These are phyloP conservation scores for Hylodesmum podocarpum DNA, from an alignment of 306 rosid genomes.

Conservation along the genomic window DNA sequence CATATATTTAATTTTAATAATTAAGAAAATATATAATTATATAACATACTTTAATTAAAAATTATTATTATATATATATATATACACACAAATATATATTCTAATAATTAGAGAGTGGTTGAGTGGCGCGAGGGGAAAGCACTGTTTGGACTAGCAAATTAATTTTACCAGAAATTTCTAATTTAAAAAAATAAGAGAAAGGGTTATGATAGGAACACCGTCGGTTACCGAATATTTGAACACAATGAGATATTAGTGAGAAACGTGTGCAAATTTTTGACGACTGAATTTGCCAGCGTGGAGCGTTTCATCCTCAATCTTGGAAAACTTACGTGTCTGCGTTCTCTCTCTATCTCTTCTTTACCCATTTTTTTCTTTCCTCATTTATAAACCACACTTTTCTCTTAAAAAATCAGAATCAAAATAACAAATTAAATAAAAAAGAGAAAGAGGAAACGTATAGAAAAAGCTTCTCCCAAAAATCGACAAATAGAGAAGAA, in stretches of 20 bases:
- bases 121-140: conserved; percentile 15
- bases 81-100: no score
- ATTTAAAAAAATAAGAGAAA: neutral
- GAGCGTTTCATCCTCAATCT: neutral
- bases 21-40: no score
- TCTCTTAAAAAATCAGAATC: conserved; percentile 1
- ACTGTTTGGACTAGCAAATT: neutral
- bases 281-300: conserved; percentile 26
- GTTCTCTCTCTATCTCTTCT: neutral
- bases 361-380: neutral
- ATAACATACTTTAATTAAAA: no score
- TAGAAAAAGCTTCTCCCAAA: neutral
- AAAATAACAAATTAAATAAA: neutral
- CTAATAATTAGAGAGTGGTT: no score
- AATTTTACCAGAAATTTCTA: neutral
- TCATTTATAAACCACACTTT: conserved; percentile 42
- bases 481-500: neutral
- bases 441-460: conserved; percentile 6
- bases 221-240: neutral
- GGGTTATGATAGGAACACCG: neutral
- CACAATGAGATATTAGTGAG: no score
- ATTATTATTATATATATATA: no score
- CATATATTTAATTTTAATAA: no score
- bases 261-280: neutral
- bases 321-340: neutral